Base-by-base conservation (phyloP, 2,329 filamentous ascomycete genomes). In the Botryotinia calthae region DNA sequence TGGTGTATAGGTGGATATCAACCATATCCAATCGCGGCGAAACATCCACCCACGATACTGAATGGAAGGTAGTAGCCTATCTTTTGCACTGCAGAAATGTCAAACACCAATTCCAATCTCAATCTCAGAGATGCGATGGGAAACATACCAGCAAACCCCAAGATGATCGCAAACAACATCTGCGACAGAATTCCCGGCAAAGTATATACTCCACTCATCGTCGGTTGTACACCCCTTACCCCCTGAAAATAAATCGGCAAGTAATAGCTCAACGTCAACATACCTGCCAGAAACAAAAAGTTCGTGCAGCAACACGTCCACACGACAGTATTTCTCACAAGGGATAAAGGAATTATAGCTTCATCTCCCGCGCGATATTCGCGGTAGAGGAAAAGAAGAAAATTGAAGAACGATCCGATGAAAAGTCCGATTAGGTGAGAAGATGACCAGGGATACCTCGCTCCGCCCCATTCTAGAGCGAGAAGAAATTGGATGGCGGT, bases 211-310 rank as follows among this genome's bases (percentile, higher is more conserved):
- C 82, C 83, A 2, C 81, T 81, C 65, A 76, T 66, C 5, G 79
- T 79, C 1, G 82, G 79, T 37, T 72, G 76, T 59, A 79, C 78
- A 28, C 80, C 80, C 72, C 80, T 81, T 74, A 86, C 81, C 59
- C 82, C 81, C 79, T 87, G 84, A 78, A 87, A 85, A 75, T 78
- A 81, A n/a, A 81, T 74, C 18, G 76, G 74, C 25, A 78, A 18
- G 34, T 73, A 77, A 44, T 74, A 77, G 8, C 71, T 63, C 20
- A 70, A 48, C 20, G 42, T 25, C 25, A 22, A 34, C 18, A 48
- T 63, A 22, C 12, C 68, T 7, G 72, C 61, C 40, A 73, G 28
- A 28, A 76, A 64, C 1, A 16, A 18, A 25, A 64, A 77, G 74
- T 16, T 51, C 46, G 37, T 25, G 48, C 1, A 75, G 42, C 74